phyloP scores from a whole-genome alignment of 768 basidiomycete genomes.

The Cyathus striatus region DNA sequence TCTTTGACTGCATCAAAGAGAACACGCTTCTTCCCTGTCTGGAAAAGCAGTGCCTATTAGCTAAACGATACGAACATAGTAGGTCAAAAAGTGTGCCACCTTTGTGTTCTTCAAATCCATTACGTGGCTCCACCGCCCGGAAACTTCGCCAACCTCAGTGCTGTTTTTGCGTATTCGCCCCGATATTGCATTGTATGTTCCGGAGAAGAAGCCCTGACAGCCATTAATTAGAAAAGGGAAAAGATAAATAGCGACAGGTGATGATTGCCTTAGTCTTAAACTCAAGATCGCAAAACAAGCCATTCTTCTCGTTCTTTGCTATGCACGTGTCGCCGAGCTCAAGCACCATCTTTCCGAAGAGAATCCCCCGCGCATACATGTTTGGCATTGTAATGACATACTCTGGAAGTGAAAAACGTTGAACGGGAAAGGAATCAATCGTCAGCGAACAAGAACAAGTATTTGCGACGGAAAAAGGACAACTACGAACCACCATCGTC shows the following conservation, averaged over 20 bases:
- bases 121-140: slow-evolving; percentile 84
- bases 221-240: too few species aligned
- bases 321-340: slow-evolving; percentile 89
- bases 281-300: slow-evolving; percentile 76
- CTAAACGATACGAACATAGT: not conserved
- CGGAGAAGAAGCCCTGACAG: slow-evolving; percentile 93
- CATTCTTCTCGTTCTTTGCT: slow-evolving; percentile 78
- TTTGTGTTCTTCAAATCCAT: slow-evolving; percentile 80
- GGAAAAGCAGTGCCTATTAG: slow-evolving; percentile 2
- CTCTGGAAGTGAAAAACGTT: slow-evolving; percentile 39
- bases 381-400: slow-evolving; percentile 96
- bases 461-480: slow-evolving; percentile 1
- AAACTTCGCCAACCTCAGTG: slow-evolving; percentile 76
- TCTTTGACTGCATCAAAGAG: slow-evolving; percentile 83
- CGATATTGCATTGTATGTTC: slow-evolving; percentile 86
- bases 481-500: slow-evolving; percentile 73
- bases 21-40: slow-evolving; percentile 68
- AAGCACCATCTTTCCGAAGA: slow-evolving; percentile 92
- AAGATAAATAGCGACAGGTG: too few species aligned
- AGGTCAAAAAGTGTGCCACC: slow-evolving; percentile 35
- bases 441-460: slow-evolving; percentile 1
- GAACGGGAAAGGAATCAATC: not conserved
- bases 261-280: slow-evolving; percentile 96
- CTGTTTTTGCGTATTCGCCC: slow-evolving; percentile 70
- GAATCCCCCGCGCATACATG: slow-evolving; percentile 88